Conservation (phyloP, 1,139 yeast genomes). For the Zygoascus sp. region DNA sequence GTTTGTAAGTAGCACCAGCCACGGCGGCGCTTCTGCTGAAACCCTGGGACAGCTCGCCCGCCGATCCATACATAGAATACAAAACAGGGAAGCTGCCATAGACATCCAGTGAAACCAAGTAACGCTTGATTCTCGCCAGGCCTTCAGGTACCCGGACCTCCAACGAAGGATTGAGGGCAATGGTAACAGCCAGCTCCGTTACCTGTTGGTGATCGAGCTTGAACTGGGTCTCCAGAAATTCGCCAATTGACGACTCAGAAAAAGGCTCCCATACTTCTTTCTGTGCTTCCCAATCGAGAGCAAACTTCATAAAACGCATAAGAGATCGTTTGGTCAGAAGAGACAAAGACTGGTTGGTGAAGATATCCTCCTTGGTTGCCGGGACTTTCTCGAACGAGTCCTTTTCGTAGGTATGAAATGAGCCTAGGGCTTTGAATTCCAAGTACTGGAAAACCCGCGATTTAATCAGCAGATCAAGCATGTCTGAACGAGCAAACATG, state of each 20-base stretch:
- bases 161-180: constrained; percentile 68
- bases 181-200: constrained; percentile 76
- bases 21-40: constrained; percentile 98
- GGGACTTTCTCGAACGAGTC: constrained; percentile 79
- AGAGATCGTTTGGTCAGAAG: constrained; percentile 74
- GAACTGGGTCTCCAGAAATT: constrained; percentile 59
- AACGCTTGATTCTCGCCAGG: constrained; percentile 73
- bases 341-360: constrained; percentile 79
- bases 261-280: constrained; percentile 52
- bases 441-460: constrained; percentile 86
- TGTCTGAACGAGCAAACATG: constrained; percentile 82
- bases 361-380: constrained; percentile 87
- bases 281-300: constrained; percentile 60
- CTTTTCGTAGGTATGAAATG: constrained; percentile 87
- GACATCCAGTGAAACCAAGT: constrained; percentile 79
- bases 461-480: constrained; percentile 70
- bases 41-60: constrained; percentile 95
- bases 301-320: constrained; percentile 91
- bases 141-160: constrained; percentile 68
- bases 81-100: constrained; percentile 93
- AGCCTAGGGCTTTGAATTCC: constrained; percentile 84
- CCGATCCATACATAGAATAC: constrained; percentile 91
- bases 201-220: constrained; percentile 69
- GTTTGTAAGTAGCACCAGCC: constrained; percentile 91
- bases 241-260: constrained; percentile 51